Base-by-base conservation (phyloP, 164 flowering plant species). In the Santalum album region DNA sequence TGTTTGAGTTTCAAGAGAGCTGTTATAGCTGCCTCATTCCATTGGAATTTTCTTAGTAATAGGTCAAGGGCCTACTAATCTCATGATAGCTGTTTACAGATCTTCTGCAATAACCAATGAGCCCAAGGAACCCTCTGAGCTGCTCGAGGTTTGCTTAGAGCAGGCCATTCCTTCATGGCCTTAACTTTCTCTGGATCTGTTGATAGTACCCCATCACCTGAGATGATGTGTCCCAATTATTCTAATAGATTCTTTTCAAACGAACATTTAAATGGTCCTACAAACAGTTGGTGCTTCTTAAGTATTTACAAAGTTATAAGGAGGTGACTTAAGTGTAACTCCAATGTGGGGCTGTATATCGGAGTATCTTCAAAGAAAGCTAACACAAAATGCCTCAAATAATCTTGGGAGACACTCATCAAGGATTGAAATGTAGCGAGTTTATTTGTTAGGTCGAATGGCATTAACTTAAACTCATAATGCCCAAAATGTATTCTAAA, bases 301-400 rank as follows among this genome's bases (percentile, higher is more conserved):
- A n/a, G n/a, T n/a, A n/a, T n/a, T n/a, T n/a, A n/a, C n/a, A n/a
- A n/a, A n/a, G n/a, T n/a, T n/a, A n/a, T n/a, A n/a, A n/a, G n/a
- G n/a, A n/a, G n/a, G n/a, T n/a, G n/a, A n/a, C n/a, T n/a, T n/a
- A n/a, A n/a, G n/a, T n/a, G n/a, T n/a, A 12, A 1, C 0, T 24
- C 36, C 52, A 12, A 3, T n/a, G n/a, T 55, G 15, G 38, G 19
- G 27, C 57, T 65, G 19, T 63, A 68, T 0, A 69, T 17, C 9
- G 60, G n/a, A 1, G 63, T 63, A 19, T 69, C 62, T 49, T 64
- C 40, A 54, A 69, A 65, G 18, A 69, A 69, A 0, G 61, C 65
- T 15, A 56, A 17, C 0, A 65, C 12, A 36, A 19, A 54, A 32
- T 45, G 46, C 12, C 26, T 9, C 5, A 60, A 19, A 4, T 7